Conservation (phyloP, 176 grass and related monocot species). For the Triticum monococcum region DNA sequence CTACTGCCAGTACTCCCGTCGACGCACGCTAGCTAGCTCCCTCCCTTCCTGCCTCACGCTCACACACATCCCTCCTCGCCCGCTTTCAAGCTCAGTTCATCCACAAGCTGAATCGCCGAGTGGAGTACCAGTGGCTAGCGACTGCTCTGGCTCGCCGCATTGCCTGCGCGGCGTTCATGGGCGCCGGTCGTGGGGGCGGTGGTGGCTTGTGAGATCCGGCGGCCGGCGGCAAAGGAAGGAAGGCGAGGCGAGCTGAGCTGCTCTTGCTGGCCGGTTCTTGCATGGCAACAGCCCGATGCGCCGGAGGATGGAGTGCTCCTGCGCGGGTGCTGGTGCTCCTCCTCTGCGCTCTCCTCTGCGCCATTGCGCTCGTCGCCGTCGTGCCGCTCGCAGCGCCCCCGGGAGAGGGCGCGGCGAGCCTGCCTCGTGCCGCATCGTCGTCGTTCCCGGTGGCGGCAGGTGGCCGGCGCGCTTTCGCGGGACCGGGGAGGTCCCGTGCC, state of each 20-base stretch:
- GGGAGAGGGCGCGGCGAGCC: not conserved
- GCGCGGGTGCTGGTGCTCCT: conserved; percentile 19
- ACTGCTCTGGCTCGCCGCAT: not conserved
- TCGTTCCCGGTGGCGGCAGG: not conserved
- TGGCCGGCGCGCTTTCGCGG: conserved; percentile 24
- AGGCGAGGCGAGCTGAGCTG: not conserved
- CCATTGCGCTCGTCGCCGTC: conserved; percentile 13
- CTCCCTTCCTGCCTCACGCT: not conserved
- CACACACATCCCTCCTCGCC: not conserved
- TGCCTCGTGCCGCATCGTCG: not conserved
- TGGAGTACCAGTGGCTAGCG: too few species aligned
- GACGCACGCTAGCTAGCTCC: not conserved
- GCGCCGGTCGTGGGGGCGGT: too few species aligned
- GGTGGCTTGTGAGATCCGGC: not conserved
- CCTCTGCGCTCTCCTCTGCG: conserved; percentile 3
- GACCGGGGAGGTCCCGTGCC: conserved; percentile 34
- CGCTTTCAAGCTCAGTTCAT: not conserved
- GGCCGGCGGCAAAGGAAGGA: not conserved
- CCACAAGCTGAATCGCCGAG: not conserved
- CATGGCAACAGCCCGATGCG: conserved; percentile 56
- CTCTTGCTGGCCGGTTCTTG: conserved; percentile 1
- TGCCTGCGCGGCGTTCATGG: conserved; percentile 10
- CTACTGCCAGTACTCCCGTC: not conserved
- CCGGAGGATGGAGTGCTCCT: conserved; percentile 10
- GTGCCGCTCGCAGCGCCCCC: conserved; percentile 13